These are phyloP conservation scores for Verticillium tricorpus DNA, from an alignment of 2,329 filamentous ascomycete species.

Conservation along the genomic window DNA sequence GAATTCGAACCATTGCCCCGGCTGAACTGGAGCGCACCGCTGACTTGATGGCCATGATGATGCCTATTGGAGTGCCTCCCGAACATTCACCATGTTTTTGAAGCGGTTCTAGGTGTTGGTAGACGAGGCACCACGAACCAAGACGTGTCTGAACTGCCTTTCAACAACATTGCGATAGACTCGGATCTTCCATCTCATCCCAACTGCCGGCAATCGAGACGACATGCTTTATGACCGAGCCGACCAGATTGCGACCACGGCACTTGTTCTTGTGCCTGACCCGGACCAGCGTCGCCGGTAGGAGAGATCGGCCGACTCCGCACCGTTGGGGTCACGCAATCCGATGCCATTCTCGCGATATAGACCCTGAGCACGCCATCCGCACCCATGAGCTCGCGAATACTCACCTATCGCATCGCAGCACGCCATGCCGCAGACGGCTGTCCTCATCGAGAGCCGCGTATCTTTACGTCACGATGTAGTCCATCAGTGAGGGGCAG, in stretches of 20 bases:
- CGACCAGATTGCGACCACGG: neutral
- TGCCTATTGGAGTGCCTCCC: neutral
- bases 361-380: slow-evolving; percentile 13
- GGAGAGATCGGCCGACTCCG: neutral
- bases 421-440: neutral
- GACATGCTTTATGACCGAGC: neutral
- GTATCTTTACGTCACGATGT: slow-evolving; percentile 1
- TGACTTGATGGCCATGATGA: neutral
- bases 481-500: neutral
- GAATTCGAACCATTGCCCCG: neutral
- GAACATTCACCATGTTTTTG: no score
- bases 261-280: neutral
- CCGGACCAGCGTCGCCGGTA: neutral
- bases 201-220: neutral
- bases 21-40: neutral
- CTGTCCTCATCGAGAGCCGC: neutral
- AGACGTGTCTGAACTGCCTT: no score
- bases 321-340: neutral
- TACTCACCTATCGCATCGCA: neutral
- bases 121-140: no score
- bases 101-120: no score
- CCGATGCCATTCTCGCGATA: slow-evolving; percentile 7
- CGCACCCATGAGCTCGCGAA: slow-evolving; percentile 9
- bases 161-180: no score
- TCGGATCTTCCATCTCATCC: neutral